phyloP scores from a whole-genome alignment of 2,329 filamentous ascomycete genomes.

The Triangularia setosa region DNA sequence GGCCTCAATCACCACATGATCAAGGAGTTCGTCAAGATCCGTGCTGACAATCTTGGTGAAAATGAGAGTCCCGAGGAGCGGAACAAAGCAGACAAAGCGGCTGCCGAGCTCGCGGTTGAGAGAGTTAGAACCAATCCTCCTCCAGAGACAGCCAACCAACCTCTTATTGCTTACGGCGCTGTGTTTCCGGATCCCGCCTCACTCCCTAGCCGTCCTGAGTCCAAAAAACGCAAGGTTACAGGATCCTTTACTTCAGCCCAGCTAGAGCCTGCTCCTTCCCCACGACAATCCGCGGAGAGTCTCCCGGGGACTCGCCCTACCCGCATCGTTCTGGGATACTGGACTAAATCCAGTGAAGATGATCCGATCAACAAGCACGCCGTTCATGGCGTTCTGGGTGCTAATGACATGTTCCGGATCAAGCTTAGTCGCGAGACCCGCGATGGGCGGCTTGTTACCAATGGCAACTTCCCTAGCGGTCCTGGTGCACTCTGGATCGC shows the following conservation, averaged over 20 bases:
- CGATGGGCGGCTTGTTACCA: constrained; percentile 52
- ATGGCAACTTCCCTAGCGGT: constrained; percentile 57
- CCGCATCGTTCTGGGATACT: constrained; percentile 56
- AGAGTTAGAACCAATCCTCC: constrained; percentile 42
- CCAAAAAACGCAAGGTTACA: constrained; percentile 39
- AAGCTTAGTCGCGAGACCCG: constrained; percentile 59
- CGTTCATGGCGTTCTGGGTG: constrained; percentile 58
- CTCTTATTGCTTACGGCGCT: constrained; percentile 47
- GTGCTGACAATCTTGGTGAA: constrained; percentile 5
- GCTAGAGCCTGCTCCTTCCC: constrained; percentile 1
- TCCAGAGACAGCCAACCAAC: constrained; percentile 39
- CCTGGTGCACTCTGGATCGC: constrained; percentile 60
- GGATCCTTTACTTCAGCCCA: constrained; percentile 23
- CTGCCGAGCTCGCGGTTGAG: constrained; percentile 45
- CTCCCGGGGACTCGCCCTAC: constrained; percentile 53
- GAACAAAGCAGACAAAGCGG: constrained; percentile 37
- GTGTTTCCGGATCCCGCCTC: constrained; percentile 43
- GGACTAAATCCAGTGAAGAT: constrained; percentile 50
- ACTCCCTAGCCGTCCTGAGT: constrained; percentile 36
- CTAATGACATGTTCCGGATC: constrained; percentile 62
- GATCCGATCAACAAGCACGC: constrained; percentile 53
- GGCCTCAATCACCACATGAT: constrained; percentile 53
- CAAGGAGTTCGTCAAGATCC: constrained; percentile 59
- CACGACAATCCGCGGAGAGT: constrained; percentile 33
- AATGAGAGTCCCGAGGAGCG: constrained; percentile 39